These are phyloP conservation scores for Annulohypoxylon stygium DNA, from an alignment of 495 filamentous ascomycete genomes.

Conservation along the genomic window DNA sequence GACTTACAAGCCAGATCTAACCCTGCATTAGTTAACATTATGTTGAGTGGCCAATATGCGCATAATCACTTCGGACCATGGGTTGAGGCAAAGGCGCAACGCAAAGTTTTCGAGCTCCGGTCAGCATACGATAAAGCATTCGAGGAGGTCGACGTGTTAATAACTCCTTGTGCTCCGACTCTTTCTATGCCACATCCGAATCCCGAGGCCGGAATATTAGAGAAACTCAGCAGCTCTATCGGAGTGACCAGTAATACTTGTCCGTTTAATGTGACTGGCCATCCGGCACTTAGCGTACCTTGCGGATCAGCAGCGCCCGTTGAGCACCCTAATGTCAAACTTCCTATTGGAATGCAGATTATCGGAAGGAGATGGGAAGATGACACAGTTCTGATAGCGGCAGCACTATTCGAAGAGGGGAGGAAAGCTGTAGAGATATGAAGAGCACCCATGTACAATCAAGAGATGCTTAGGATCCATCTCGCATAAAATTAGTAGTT, in stretches of 20 bases:
- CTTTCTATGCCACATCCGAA: slow-evolving; percentile 53
- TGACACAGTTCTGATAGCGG: slow-evolving; percentile 53
- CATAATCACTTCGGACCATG: slow-evolving; percentile 42
- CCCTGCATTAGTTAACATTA: slow-evolving; percentile 59
- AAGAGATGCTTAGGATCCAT: too few relatives aligned
- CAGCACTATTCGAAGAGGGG: slow-evolving; percentile 25
- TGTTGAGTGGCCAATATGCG: slow-evolving; percentile 53
- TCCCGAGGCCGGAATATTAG: slow-evolving; percentile 17
- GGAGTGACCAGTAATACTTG: slow-evolving; percentile 67
- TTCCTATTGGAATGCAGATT: slow-evolving; percentile 69
- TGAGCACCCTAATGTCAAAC: slow-evolving; percentile 50
- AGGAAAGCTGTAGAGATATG: slow-evolving; percentile 3
- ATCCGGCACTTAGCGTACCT: slow-evolving; percentile 67
- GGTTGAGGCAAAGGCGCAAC: slow-evolving; percentile 58
- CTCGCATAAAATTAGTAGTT: not conserved
- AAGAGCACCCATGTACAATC: slow-evolving; percentile 18
- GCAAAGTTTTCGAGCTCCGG: slow-evolving; percentile 58
- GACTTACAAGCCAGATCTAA: slow-evolving; percentile 61
- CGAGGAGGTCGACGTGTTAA: slow-evolving; percentile 57
- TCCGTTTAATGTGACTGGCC: slow-evolving; percentile 68
- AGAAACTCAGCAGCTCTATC: slow-evolving; percentile 53
- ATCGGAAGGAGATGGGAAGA: slow-evolving; percentile 62
- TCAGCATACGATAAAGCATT: slow-evolving; percentile 58
- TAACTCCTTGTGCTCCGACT: slow-evolving; percentile 60
- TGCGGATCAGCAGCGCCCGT: slow-evolving; percentile 58